These are phyloP conservation scores for Chalciporus piperatus DNA, from an alignment of 768 basidiomycete species.

Conservation along the genomic window DNA sequence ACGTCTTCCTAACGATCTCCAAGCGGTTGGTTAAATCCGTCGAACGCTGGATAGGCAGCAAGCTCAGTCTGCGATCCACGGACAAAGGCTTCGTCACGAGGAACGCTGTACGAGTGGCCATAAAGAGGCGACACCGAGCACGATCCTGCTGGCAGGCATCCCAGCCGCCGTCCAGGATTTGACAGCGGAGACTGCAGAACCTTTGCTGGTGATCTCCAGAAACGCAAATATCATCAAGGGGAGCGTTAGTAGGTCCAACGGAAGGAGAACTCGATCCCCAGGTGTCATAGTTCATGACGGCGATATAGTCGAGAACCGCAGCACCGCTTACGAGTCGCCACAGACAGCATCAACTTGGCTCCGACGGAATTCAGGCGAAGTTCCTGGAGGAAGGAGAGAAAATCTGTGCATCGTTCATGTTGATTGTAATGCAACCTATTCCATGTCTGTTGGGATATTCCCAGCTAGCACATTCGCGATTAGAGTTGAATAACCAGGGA, in stretches of 20 bases:
- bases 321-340: slow-evolving; percentile 68
- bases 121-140: slow-evolving; percentile 81
- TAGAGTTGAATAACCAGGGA: neutral
- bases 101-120: slow-evolving; percentile 67
- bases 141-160: slow-evolving; percentile 64
- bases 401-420: slow-evolving; percentile 61
- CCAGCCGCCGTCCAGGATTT: slow-evolving; percentile 72
- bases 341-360: slow-evolving; percentile 60
- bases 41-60: slow-evolving; percentile 49
- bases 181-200: slow-evolving; percentile 76
- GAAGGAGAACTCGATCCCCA: slow-evolving; percentile 50
- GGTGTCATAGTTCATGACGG: slow-evolving; percentile 66
- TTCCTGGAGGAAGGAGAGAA: slow-evolving; percentile 68
- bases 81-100: slow-evolving; percentile 36
- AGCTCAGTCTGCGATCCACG: slow-evolving; percentile 35
- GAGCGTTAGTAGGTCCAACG: slow-evolving; percentile 80
- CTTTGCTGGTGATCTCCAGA: slow-evolving; percentile 52
- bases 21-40: slow-evolving; percentile 39
- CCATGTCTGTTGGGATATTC: slow-evolving; percentile 75
- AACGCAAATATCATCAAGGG: slow-evolving; percentile 75
- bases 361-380: slow-evolving; percentile 55
- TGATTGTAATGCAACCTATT: slow-evolving; percentile 65
- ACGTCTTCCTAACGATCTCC: slow-evolving; percentile 57
- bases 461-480: slow-evolving; percentile 55
- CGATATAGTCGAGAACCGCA: slow-evolving; percentile 62